A percentile compares a stretch with the other conserved stretches of the same genome.
phyloP scores from a whole-genome alignment of 345 rosid genomes.

The Corymbia maculata region DNA sequence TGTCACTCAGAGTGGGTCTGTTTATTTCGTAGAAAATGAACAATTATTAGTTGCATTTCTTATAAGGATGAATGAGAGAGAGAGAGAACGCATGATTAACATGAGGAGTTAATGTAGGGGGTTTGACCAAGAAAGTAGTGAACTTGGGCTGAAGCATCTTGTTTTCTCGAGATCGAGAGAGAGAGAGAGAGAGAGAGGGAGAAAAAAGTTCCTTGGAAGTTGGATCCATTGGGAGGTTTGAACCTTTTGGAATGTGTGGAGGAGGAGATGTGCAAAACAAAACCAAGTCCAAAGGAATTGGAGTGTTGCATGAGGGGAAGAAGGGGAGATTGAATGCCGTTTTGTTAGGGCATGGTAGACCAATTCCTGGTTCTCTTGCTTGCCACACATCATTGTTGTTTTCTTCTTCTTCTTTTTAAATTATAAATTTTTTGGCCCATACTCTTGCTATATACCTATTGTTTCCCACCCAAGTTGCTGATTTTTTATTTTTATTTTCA shows the following conservation, averaged over 20 bases:
- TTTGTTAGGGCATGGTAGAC: constrained; percentile 29
- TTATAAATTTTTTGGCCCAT: neutral
- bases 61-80: neutral
- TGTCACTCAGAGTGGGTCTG: fast-evolving
- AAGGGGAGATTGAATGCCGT: constrained; percentile 27
- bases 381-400: neutral
- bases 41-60: fast-evolving
- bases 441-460: neutral
- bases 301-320: neutral
- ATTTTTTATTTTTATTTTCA: fast-evolving
- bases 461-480: neutral
- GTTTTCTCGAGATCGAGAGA: neutral
- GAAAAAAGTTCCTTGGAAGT: neutral
- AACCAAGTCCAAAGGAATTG: constrained; percentile 2
- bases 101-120: neutral
- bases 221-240: neutral
- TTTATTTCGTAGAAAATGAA: neutral
- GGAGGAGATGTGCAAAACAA: neutral
- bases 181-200: neutral
- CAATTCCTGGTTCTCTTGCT: constrained; percentile 7
- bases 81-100: neutral
- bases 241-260: neutral
- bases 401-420: neutral
- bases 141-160: neutral
- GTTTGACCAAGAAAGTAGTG: neutral